A percentile compares a stretch with the other conserved stretches of the same genome.
Evolutionary conservation across 2,329 filamentous ascomycete genomes (phyloP).

Genomic region (Penicillium sp.): DNA sequence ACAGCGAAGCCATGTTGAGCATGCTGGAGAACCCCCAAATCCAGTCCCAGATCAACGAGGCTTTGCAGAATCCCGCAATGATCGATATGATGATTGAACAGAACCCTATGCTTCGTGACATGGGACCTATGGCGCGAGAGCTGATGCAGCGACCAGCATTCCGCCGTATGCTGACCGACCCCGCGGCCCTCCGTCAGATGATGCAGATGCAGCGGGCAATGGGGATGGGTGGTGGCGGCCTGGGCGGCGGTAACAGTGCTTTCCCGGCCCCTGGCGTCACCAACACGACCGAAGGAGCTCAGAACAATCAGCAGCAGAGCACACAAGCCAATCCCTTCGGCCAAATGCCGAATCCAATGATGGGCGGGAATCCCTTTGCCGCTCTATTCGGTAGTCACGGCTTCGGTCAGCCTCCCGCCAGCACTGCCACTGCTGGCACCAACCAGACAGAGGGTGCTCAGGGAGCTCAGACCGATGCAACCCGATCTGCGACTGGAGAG

Average conservation of each 20-base stretch:
- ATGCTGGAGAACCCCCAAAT: slow-evolving; percentile 90
- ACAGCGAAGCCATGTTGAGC: slow-evolving; percentile 76
- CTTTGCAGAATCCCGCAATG: slow-evolving; percentile 91
- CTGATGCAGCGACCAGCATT: slow-evolving; percentile 88
- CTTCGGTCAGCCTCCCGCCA: slow-evolving; percentile 25
- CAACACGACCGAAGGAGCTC: slow-evolving; percentile 71
- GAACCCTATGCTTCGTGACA: slow-evolving; percentile 77
- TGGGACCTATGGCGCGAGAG: slow-evolving; percentile 73
- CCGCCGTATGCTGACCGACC: slow-evolving; percentile 90
- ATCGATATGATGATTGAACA: slow-evolving; percentile 92
- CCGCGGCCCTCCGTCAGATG: slow-evolving; percentile 78
- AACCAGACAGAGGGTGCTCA: slow-evolving; percentile 34
- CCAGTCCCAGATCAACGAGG: slow-evolving; percentile 86
- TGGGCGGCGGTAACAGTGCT: slow-evolving; percentile 51
- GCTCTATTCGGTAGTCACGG: slow-evolving; percentile 54
- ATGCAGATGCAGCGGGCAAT: slow-evolving; percentile 75
- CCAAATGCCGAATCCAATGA: slow-evolving; percentile 19
- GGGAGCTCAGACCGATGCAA: slow-evolving; percentile 31
- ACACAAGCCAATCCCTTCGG: slow-evolving; percentile 26
- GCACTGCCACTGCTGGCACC: slow-evolving; percentile 30
- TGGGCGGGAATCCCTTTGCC: slow-evolving; percentile 55
- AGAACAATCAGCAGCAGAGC: slow-evolving; percentile 39
- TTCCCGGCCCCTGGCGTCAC: slow-evolving; percentile 93
- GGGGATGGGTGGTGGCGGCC: slow-evolving; percentile 50
- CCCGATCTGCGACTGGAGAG: slow-evolving; percentile 33